These are phyloP conservation scores for Penicillium mononematosum DNA, from an alignment of 495 filamentous ascomycete species.

Conservation along the genomic window DNA sequence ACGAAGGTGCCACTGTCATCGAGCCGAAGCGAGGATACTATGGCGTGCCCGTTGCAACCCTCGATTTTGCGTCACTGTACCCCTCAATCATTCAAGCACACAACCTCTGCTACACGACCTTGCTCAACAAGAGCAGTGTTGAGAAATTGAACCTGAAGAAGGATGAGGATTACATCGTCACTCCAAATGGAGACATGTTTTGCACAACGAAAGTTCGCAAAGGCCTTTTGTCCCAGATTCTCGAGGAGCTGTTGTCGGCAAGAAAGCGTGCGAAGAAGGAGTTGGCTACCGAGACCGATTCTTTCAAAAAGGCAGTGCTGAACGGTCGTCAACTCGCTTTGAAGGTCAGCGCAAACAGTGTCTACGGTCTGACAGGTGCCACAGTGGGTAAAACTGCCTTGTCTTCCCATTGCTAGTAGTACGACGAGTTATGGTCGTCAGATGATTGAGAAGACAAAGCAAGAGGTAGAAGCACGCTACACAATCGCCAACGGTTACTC, in stretches of 20 bases:
- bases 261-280: slow-evolving; percentile 93
- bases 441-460: slow-evolving; percentile 97
- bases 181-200: slow-evolving; percentile 92
- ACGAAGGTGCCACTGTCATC: slow-evolving; percentile 97
- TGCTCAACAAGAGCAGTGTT: slow-evolving; percentile 76
- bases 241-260: slow-evolving; percentile 85
- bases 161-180: slow-evolving; percentile 94
- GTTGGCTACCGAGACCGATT: slow-evolving; percentile 84
- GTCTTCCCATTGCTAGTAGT: slow-evolving; percentile 91
- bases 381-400: slow-evolving; percentile 96
- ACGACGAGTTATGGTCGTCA: slow-evolving; percentile 93
- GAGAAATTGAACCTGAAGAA: slow-evolving; percentile 72
- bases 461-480: slow-evolving; percentile 85
- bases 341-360: slow-evolving; percentile 96
- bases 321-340: slow-evolving; percentile 96
- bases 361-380: slow-evolving; percentile 96
- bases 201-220: slow-evolving; percentile 85
- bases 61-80: slow-evolving; percentile 98
- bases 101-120: slow-evolving; percentile 96
- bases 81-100: slow-evolving; percentile 99
- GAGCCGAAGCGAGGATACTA: slow-evolving; percentile 92
- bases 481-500: slow-evolving; percentile 91
- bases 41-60: slow-evolving; percentile 87
- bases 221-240: slow-evolving; percentile 88
- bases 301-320: slow-evolving; percentile 95